Conservation (phyloP, 208 protist species). For the Phytomonas serpens region DNA sequence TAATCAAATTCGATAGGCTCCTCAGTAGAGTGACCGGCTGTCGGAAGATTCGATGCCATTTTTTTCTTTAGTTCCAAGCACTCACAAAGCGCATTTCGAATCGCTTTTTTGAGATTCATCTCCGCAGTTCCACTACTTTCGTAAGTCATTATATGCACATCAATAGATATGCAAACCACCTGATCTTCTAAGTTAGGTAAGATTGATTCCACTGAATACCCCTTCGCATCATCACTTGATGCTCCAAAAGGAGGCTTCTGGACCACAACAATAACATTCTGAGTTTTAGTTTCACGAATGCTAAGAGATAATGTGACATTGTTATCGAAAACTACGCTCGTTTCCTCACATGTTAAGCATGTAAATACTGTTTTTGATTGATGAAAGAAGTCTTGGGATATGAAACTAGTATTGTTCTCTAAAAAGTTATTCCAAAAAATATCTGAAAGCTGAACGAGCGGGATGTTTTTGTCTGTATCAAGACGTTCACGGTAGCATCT, state of each 20-base stretch:
- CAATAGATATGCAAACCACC: not conserved
- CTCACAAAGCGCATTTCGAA: not conserved
- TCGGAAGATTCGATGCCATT: not conserved
- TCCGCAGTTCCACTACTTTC: not conserved
- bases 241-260: not conserved
- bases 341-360: slow-evolving; percentile 53
- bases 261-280: not conserved
- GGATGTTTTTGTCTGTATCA: slow-evolving; percentile 59
- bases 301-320: slow-evolving; percentile 57
- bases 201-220: not conserved
- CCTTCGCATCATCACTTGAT: not conserved
- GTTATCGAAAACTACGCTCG: slow-evolving; percentile 69
- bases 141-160: not conserved
- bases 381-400: slow-evolving; percentile 71
- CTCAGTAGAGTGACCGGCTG: not conserved
- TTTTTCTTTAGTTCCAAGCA: not conserved
- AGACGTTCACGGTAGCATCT: slow-evolving; percentile 80
- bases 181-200: not conserved
- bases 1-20: not conserved
- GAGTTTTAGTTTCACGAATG: slow-evolving; percentile 25
- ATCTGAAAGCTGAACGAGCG: slow-evolving; percentile 50
- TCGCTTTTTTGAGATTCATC: not conserved
- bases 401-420: slow-evolving; percentile 62
- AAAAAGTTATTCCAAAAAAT: slow-evolving; percentile 89
- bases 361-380: slow-evolving; percentile 66